Percentiles rank a stretch among this genome's conserved stretches.
Evolutionary conservation across 106 monocot genomes (phyloP).

Genomic region (Dioscorea alata): DNA sequence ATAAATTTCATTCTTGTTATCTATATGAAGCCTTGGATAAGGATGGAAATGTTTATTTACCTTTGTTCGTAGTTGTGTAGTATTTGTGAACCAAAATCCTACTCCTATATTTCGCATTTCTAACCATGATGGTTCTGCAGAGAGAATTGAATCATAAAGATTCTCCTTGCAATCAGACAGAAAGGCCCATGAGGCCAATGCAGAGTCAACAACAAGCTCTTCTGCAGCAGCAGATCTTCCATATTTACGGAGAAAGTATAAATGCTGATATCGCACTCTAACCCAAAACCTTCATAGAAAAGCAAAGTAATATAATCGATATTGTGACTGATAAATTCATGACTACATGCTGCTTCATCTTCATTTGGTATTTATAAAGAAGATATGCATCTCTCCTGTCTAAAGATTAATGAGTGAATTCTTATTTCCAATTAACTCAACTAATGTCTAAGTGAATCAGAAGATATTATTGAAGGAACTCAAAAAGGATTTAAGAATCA

Average conservation of each 20-base stretch:
- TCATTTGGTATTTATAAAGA: conserved; percentile 4
- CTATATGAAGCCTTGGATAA: too few relatives aligned
- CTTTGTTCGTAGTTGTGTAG: conserved; percentile 54
- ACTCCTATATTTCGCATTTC: conserved; percentile 87
- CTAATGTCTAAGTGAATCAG: too few relatives aligned
- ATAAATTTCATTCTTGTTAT: too few relatives aligned
- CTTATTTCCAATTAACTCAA: too few relatives aligned
- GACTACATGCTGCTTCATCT: conserved; percentile 14
- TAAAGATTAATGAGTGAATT: background rate
- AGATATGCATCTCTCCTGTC: conserved; percentile 13
- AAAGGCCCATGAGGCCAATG: conserved; percentile 73
- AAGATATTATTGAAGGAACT: too few relatives aligned
- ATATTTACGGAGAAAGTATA: conserved; percentile 36
- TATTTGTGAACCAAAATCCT: conserved; percentile 81
- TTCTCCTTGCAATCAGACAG: conserved; percentile 91
- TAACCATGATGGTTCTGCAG: conserved; percentile 74
- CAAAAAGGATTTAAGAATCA: too few relatives aligned
- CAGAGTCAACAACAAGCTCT: conserved; percentile 39
- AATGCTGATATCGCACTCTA: conserved; percentile 59
- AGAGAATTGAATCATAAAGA: conserved; percentile 70
- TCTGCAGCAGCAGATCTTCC: conserved; percentile 33
- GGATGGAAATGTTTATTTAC: conserved; percentile 21
- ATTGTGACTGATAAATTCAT: conserved; percentile 9
- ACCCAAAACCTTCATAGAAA: conserved; percentile 86
- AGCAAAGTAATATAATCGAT: conserved; percentile 26